Evolutionary conservation across 1,284 basidiomycete genomes (phyloP).

Genomic region (Moesziomyces sp.): DNA sequence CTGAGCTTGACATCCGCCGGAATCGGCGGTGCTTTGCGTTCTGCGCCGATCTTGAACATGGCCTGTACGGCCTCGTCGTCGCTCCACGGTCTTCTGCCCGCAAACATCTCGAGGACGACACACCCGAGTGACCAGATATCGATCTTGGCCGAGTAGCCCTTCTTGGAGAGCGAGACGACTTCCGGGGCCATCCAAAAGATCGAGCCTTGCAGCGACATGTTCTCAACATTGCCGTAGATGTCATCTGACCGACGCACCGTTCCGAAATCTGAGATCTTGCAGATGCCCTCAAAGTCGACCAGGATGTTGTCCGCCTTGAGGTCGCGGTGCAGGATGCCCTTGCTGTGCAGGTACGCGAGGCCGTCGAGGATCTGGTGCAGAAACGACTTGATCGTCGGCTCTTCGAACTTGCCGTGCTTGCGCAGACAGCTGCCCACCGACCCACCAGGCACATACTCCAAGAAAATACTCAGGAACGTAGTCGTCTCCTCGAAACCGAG

Average conservation of each 20-base stretch:
- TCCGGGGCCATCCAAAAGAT: slow-evolving; percentile 99
- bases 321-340: slow-evolving; percentile 93
- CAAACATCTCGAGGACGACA: slow-evolving; percentile 98
- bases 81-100: slow-evolving; percentile 90
- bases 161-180: slow-evolving; percentile 82
- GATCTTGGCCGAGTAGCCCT: slow-evolving; percentile 90
- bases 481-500: slow-evolving; percentile 89
- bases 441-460: slow-evolving; percentile 82
- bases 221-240: slow-evolving; percentile 82
- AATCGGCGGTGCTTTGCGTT: slow-evolving; percentile 85
- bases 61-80: slow-evolving; percentile 89
- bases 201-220: slow-evolving; percentile 86
- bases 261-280: slow-evolving; percentile 97
- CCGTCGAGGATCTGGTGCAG: slow-evolving; percentile 91
- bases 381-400: slow-evolving; percentile 91
- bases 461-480: slow-evolving; percentile 93
- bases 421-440: slow-evolving; percentile 92
- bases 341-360: slow-evolving; percentile 89
- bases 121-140: slow-evolving; percentile 99
- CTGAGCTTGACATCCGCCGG: slow-evolving; percentile 83
- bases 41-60: slow-evolving; percentile 90
- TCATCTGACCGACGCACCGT: slow-evolving; percentile 71
- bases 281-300: slow-evolving; percentile 89
- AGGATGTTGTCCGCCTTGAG: slow-evolving; percentile 98
- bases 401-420: slow-evolving; percentile 91